Base-by-base conservation (phyloP, 495 filamentous ascomycete species). In the Trichoderma erinaceum region DNA sequence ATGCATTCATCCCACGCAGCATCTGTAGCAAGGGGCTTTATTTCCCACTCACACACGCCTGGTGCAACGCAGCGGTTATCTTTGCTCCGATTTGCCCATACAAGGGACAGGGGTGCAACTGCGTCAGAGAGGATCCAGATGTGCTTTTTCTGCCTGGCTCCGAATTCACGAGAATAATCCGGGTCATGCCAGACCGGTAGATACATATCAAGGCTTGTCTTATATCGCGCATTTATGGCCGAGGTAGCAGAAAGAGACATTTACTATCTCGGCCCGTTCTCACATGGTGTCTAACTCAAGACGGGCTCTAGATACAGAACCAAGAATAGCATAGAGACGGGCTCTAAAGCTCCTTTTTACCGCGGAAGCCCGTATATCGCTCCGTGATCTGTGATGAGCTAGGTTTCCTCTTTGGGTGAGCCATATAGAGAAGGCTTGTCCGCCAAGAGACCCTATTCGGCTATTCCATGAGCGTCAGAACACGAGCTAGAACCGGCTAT, bases 221-320 rank as follows among this genome's bases (percentile, higher is more conserved):
- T 52, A 52, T 52, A 52, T 52, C 48, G 48, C 48, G 48, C 48
- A 52, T 52, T 23, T 16, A 52, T 52, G 48, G 21, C 48, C 48
- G 48, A 52, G 48, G 16, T n/a, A n/a, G 21, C 16, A 25, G 18
- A n/a, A 52, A 32, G 25, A 29, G 56, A 61, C 5, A 13, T 61
- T 61, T 61, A 13, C 1, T 13, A 29, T 29, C 56, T 29, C 8
- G 21, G 18, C 21, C 50, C 18, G 43, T 61, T 61, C 56, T 61
- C 56, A 61, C 56, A 27, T 61, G 27, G 56, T 32, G 56, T 27
- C 56, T 61, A 61, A 61, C 56, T 32, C 25, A 3, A 61, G 23
- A 48, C 27, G 18, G 50, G 50, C 23, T 56, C 50, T 56, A 56
- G 18, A 21, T 25, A 16, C 3, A 4, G 44, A 25, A 61, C 23